phyloP scores from a whole-genome alignment of 176 grass and related monocot species.

The Oryza rufipogon region DNA sequence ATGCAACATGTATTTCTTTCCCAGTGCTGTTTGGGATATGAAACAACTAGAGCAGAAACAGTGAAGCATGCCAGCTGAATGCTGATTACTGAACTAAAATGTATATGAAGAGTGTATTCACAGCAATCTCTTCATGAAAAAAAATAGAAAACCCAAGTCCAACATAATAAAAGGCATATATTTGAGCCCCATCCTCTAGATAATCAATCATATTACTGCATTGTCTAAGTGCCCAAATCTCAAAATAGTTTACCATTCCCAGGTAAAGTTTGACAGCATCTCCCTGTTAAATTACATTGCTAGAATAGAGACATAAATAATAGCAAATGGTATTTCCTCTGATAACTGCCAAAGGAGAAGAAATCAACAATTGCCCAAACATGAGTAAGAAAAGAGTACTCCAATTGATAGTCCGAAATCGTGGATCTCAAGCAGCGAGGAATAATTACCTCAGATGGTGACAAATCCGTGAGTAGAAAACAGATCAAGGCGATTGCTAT shows the following conservation, averaged over 20 bases:
- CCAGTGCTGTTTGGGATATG: neutral
- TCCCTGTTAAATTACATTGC: neutral
- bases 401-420: too few relatives aligned
- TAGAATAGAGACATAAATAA: neutral
- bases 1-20: neutral
- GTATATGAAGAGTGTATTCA: neutral
- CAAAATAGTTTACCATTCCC: neutral
- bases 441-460: too few relatives aligned
- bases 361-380: neutral
- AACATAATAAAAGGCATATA: neutral
- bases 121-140: neutral
- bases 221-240: neutral
- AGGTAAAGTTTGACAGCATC: neutral
- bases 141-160: neutral
- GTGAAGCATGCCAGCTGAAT: neutral
- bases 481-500: too few relatives aligned
- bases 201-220: neutral
- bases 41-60: neutral
- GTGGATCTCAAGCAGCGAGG: too few relatives aligned
- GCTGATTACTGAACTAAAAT: neutral
- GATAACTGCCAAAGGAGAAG: neutral
- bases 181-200: neutral
- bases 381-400: neutral
- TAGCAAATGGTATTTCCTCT: neutral
- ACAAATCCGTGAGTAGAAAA: too few relatives aligned